Percentiles rank a stretch among this genome's conserved stretches.
These are phyloP conservation scores for Trichoderma semiorbis DNA, from an alignment of 2,329 filamentous ascomycete genomes.

Conservation along the genomic window DNA sequence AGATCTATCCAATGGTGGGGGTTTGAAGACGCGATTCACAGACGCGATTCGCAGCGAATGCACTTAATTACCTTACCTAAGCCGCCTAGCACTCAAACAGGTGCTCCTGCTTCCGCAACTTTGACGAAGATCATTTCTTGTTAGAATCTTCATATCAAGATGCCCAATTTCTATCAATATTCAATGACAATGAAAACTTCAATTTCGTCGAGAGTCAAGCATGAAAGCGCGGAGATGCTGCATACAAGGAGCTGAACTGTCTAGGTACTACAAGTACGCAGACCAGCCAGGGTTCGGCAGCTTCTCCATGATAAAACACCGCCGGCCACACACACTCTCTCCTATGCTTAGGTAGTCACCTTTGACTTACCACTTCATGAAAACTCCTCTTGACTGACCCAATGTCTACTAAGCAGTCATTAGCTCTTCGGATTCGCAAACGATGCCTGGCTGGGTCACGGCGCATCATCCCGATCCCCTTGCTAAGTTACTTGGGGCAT, in stretches of 20 bases:
- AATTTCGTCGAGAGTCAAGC: neutral
- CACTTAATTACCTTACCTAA: neutral
- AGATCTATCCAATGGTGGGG: slow-evolving; percentile 1
- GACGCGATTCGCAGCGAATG: neutral
- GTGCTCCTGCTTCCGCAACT: neutral
- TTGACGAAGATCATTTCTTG: neutral
- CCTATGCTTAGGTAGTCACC: neutral
- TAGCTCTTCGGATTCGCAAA: neutral
- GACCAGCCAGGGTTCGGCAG: neutral
- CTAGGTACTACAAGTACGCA: neutral
- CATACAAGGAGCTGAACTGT: neutral
- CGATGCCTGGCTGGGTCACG: neutral
- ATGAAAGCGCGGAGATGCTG: neutral
- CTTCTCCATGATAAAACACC: neutral
- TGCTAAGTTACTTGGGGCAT: neutral
- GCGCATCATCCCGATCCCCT: neutral
- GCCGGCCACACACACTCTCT: neutral
- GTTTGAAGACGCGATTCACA: slow-evolving; percentile 4
- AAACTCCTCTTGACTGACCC: neutral
- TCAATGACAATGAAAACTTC: neutral
- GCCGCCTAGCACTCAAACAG: neutral
- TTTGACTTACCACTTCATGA: neutral
- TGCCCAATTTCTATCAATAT: neutral
- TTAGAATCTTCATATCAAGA: neutral
- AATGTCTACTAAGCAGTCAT: neutral